These are phyloP conservation scores for Trametes sp. DNA, from an alignment of 1,284 basidiomycete genomes.

Conservation along the genomic window DNA sequence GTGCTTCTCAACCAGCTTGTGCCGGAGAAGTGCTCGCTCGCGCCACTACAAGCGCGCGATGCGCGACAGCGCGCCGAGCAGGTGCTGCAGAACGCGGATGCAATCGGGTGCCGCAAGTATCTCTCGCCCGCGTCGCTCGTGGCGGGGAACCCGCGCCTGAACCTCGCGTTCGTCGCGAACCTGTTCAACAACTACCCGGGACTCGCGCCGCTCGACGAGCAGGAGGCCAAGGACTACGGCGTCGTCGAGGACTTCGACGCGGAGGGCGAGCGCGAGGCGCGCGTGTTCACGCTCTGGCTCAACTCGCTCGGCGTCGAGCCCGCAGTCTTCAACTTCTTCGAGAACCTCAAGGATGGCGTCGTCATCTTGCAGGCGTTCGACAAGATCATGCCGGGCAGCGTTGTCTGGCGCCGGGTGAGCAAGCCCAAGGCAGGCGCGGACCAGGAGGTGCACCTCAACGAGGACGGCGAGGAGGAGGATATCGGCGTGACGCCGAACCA, in stretches of 20 bases:
- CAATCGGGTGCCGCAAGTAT: slow-evolving; percentile 96
- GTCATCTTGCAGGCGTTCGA: slow-evolving; percentile 96
- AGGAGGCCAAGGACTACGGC: slow-evolving; percentile 84
- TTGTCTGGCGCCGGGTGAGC: slow-evolving; percentile 93
- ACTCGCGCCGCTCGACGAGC: slow-evolving; percentile 91
- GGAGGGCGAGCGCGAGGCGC: slow-evolving; percentile 96
- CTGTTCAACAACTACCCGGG: slow-evolving; percentile 98
- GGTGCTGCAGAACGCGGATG: slow-evolving; percentile 92
- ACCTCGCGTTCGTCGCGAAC: slow-evolving; percentile 98
- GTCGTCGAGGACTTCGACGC: slow-evolving; percentile 98
- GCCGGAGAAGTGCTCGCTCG: slow-evolving; percentile 92
- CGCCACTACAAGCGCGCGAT: slow-evolving; percentile 89
- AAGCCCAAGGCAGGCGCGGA: slow-evolving; percentile 81
- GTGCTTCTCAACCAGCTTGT: slow-evolving; percentile 95
- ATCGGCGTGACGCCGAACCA: slow-evolving; percentile 82
- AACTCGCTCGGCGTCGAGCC: slow-evolving; percentile 98
- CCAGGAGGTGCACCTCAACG: slow-evolving; percentile 48
- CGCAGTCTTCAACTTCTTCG: slow-evolving; percentile 95
- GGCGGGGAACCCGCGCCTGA: slow-evolving; percentile 96
- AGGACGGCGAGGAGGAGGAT: slow-evolving; percentile 76
- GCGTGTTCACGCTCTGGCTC: slow-evolving; percentile 98
- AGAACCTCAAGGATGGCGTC: slow-evolving; percentile 93
- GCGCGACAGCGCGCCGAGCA: slow-evolving; percentile 88
- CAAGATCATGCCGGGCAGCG: slow-evolving; percentile 91
- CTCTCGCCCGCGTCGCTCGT: slow-evolving; percentile 92